A percentile compares a stretch with the other conserved stretches of the same genome.
These are phyloP conservation scores for Gymnopilus dilepis DNA, from an alignment of 768 basidiomycete genomes.

Conservation along the genomic window DNA sequence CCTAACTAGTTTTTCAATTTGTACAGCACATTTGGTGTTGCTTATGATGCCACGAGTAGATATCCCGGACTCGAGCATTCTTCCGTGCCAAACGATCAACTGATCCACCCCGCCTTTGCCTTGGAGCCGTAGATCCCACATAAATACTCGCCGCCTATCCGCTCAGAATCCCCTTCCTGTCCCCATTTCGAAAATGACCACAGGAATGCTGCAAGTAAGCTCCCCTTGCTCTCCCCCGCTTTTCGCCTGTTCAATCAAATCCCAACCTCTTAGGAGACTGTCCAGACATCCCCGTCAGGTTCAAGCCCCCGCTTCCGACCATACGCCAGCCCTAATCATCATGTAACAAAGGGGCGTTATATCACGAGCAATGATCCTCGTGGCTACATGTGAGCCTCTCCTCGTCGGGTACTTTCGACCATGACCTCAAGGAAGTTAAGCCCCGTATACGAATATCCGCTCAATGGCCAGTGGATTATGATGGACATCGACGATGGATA, in stretches of 20 bases:
- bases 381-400: slow-evolving; percentile 76
- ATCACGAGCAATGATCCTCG: slow-evolving; percentile 90
- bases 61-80: slow-evolving; percentile 32
- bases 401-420: neutral
- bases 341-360: slow-evolving; percentile 85
- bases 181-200: slow-evolving; percentile 44
- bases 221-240: slow-evolving; percentile 11
- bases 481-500: slow-evolving; percentile 95
- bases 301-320: slow-evolving; percentile 61
- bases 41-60: slow-evolving; percentile 33
- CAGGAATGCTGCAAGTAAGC: slow-evolving; percentile 50
- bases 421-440: slow-evolving; percentile 36
- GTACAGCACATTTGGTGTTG: slow-evolving; percentile 21
- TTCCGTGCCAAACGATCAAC: slow-evolving; percentile 37
- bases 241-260: slow-evolving; percentile 16
- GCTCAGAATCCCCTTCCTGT: slow-evolving; percentile 27
- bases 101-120: slow-evolving; percentile 34
- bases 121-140: slow-evolving; percentile 31
- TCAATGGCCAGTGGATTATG: slow-evolving; percentile 94
- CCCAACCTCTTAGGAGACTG: slow-evolving; percentile 39
- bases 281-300: slow-evolving; percentile 45
- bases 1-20: slow-evolving; percentile 30
- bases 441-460: slow-evolving; percentile 88
- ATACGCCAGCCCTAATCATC: slow-evolving; percentile 76
- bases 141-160: slow-evolving; percentile 26